Base-by-base conservation (phyloP, 441 rosid genomes). In the Eugenia klotzschiana region DNA sequence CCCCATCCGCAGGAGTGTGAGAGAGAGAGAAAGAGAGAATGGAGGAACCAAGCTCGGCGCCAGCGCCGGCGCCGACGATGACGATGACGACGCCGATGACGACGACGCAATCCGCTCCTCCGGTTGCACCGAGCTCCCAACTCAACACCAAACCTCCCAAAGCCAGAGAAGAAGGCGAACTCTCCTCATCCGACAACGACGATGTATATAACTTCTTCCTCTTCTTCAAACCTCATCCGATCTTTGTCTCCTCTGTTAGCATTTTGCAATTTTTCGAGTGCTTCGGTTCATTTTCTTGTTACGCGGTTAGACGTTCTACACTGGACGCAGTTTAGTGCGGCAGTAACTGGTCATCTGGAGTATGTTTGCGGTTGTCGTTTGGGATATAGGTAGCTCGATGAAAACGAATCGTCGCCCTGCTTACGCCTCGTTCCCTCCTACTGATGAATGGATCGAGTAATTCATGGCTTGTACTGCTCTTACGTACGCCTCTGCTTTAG, bases 151-250 rank as follows among this genome's bases (percentile, higher is more conserved):
- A 88, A n/a, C 54, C 40, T 26, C 80, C 79, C 43, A 64, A 64
- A 22, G 74, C 83, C 53, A 93, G 92, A 84, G 99, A 95, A 90
- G 99, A 95, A 89, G 98, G 97, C 89, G 98, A 96, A 86, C 93
- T 96, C 85, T 92, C 95, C 58, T 84, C 93, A 57, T 92, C 98
- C 52, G 95, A 91, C 72, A 91, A 87, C 85, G 94, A 53, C 56
- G 56, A 91, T 64, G 98, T 93, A 90, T 49, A 46, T 40, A n/a
- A 54, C 85, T 82, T 84, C 60, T 53, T 64, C 80, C 37, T 80
- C 73, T 80, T 33, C 13, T 46, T 72, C 43, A 22, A 33, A 64
- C 43, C n/a, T 64, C 43, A 20, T 64, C n/a, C 43, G 43, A 22
- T 64, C n/a, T 33, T 64, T 23, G 46, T 18, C n/a, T 64, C 43